A percentile compares a stretch with the other conserved stretches of the same genome.
phyloP scores from a whole-genome alignment of 73 alveolate genomes.

The Effrenium voratum region DNA sequence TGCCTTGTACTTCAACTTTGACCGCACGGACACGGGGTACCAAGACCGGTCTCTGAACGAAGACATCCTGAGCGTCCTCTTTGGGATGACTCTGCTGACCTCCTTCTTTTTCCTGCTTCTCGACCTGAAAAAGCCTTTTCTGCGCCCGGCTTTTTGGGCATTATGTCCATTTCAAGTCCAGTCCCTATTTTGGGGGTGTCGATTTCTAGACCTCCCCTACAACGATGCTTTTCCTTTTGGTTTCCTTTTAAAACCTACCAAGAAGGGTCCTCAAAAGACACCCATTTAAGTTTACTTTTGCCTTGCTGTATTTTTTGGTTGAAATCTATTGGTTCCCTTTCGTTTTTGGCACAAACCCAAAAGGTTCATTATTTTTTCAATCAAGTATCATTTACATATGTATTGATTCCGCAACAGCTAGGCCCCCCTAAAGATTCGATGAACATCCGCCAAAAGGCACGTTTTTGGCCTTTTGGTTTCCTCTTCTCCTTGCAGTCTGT shows the following conservation, averaged over 20 bases:
- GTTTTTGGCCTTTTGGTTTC: too few species aligned
- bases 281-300: background rate
- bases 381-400: too few species aligned
- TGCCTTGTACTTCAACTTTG: constrained; percentile 68
- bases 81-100: constrained; percentile 72
- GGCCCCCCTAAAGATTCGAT: too few species aligned
- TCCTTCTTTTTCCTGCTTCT: constrained; percentile 76
- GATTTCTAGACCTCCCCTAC: background rate
- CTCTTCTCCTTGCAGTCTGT: too few species aligned
- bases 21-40: constrained; percentile 81
- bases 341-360: too few species aligned
- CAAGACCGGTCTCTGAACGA: constrained; percentile 47
- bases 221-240: background rate
- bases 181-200: background rate
- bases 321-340: too few species aligned
- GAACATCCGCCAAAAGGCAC: too few species aligned
- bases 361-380: too few species aligned
- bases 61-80: constrained; percentile 33
- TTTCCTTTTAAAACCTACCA: background rate
- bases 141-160: background rate
- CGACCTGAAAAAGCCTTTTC: background rate
- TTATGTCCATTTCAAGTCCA: too few species aligned
- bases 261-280: background rate
- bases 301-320: too few species aligned
- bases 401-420: too few species aligned